Base-by-base conservation (phyloP, 139 green algal genomes). In the Limnomonas spitsbergensis region DNA sequence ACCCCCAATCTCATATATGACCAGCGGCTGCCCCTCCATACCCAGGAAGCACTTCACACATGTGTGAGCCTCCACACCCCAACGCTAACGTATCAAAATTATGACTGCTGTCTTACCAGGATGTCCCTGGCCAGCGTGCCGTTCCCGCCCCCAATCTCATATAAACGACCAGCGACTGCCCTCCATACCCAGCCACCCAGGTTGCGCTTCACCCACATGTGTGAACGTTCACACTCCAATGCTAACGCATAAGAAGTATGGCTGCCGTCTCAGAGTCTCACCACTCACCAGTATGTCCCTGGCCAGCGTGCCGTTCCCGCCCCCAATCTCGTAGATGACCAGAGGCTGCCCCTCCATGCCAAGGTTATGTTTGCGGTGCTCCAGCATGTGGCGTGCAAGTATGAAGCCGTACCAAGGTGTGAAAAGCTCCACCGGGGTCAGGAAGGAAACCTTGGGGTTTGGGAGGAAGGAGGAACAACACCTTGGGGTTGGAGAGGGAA, bases 361-460 rank as follows among this genome's bases (percentile, higher is more conserved):
- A 37, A 87, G 70, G 32, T 75, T 61, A 29, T 82, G 82, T 26
- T 84, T 85, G 14, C 80, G 71, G 76, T 88, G 83, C 79, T 83
- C 75, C 66, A 86, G 68, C 31, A 85, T 85, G 69, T 89, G 88
- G 4, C 47, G 76, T 29, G 81, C 82, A 0, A 81, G 56, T 32
- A 87, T 83, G 37, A 40, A 80, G 4, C 82, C 78, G 47, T 87
- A 84, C 82, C 90, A 88, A 14, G 93, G 93, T 2, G 78, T 82
- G 78, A 97, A 96, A 31, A 97, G 84, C 83, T 97, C 93, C 1
- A 83, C 88, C 2, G 93, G 93, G 1, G 93, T 96, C 54, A 97
- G 76, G 78, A 80, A 80, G 14, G 69, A 81, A 0, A 67, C 47
- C 47, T 61, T 29, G 20, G 20, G n/a, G n/a, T 53, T 71, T 82